A percentile compares a stretch with the other conserved stretches of the same genome.
Conservation (phyloP, 345 rosid species). For the Physaria fendleri region DNA sequence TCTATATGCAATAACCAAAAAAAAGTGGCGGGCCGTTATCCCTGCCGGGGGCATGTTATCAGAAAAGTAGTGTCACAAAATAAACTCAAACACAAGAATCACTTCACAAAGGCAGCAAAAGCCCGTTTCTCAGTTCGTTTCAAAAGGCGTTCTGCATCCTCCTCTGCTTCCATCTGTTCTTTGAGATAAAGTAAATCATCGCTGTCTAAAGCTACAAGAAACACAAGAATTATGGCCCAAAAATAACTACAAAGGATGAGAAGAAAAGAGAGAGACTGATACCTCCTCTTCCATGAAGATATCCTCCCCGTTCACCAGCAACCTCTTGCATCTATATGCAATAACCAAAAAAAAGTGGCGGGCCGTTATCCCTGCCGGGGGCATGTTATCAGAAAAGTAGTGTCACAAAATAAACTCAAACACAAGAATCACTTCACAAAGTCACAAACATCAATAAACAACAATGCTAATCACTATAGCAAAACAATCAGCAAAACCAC, state of each 20-base stretch:
- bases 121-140: slow-evolving; percentile 96
- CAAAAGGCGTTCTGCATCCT: slow-evolving; percentile 94
- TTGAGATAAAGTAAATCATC: slow-evolving; percentile 95
- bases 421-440: slow-evolving; percentile 1
- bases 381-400: slow-evolving; percentile 85
- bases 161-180: slow-evolving; percentile 99
- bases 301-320: slow-evolving; percentile 99
- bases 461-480: too few species aligned
- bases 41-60: slow-evolving; percentile 99
- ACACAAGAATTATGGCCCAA: background rate
- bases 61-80: slow-evolving; percentile 39
- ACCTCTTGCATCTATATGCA: slow-evolving; percentile 97
- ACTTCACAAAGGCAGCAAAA: slow-evolving; percentile 67
- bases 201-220: slow-evolving; percentile 91
- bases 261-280: slow-evolving; percentile 5
- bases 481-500: background rate
- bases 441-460: too few species aligned
- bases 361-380: slow-evolving; percentile 98
- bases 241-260: background rate
- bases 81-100: background rate
- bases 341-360: slow-evolving; percentile 48
- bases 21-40: slow-evolving; percentile 61
- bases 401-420: slow-evolving; percentile 1
- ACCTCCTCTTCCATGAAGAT: slow-evolving; percentile 99
- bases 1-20: slow-evolving; percentile 68